Base-by-base conservation (phyloP, 192 early-diverging fungal genomes). In the Gryganskiella cystojenkinii region DNA sequence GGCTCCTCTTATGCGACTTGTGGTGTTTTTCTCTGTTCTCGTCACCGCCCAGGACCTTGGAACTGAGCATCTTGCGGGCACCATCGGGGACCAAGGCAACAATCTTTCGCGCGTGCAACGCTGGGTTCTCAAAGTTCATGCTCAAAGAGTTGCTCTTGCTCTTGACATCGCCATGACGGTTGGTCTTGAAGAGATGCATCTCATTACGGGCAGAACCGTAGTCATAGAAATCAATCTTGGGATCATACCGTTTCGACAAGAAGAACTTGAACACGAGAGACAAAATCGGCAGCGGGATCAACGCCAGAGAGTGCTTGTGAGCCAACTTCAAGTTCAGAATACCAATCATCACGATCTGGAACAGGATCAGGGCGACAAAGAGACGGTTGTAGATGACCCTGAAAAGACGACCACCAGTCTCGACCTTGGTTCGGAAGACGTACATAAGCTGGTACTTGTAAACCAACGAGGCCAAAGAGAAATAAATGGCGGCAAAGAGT, bases 401-500 rank as follows among this genome's bases (percentile, higher is more conserved):
- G 89, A 90, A 92, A 78, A 92, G 91, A 27, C 82, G 84, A 35
- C 92, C 92, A 25, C 85, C 91, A 0, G 90, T 92, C 44, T 94
- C 90, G 43, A 90, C 70, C 51, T 82, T 81, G 22, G 92, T 94
- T 63, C 83, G 83, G 83, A 90, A 92, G 24, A 94, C 90, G 69
- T 80, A 87, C 89, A 93, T 90, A 11, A 92, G 45, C 22, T 87
- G 85, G 82, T 94, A 92, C 81, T 88, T 90, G 83, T 87, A 94
- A 14, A 88, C 87, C 70, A 91, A 78, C 58, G 87, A 88, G 5
- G 90, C 88, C 37, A 92, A 68, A 10, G 85, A 72, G 56, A 92
- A 92, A 43, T 85, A 86, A 11, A 92, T 28, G 25, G 87, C 79
- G 0, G 87, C 86, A 81, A 92, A 92, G 28, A 87, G 84, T 30